Conservation (phyloP, 116 monocot species). For the Dioscorea cayenensis region DNA sequence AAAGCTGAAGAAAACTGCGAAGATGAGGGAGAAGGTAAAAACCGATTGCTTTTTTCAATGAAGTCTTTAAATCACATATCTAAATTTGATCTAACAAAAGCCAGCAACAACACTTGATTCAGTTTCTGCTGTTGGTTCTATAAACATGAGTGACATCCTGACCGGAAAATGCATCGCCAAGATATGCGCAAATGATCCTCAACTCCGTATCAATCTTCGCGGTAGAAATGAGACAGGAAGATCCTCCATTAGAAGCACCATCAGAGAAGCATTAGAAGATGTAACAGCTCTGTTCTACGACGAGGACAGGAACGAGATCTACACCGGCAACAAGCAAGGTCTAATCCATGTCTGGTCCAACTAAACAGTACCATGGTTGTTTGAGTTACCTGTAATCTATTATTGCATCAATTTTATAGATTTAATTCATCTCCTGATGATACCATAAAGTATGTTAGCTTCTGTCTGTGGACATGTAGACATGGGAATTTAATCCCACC, state of each 20-base stretch:
- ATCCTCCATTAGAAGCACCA: conserved; percentile 32
- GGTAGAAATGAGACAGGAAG: conserved; percentile 12
- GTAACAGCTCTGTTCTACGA: conserved; percentile 73
- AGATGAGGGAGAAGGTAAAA: conserved; percentile 47
- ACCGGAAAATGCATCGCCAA: conserved; percentile 52
- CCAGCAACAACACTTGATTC: not conserved
- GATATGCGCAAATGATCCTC: conserved; percentile 43
- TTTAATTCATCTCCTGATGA: not conserved
- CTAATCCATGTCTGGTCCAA: conserved; percentile 74
- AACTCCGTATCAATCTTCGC: conserved; percentile 36
- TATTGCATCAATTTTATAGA: not conserved
- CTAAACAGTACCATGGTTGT: conserved; percentile 13
- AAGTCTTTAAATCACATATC: not conserved
- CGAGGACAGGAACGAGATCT: conserved; percentile 72
- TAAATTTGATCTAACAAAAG: not conserved
- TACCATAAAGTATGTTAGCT: no score
- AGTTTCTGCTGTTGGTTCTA: conserved; percentile 34
- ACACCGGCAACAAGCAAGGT: conserved; percentile 69
- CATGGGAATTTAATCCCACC: no score
- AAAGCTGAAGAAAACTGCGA: conserved; percentile 53
- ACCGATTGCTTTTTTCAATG: not conserved
- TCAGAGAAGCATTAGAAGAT: conserved; percentile 49
- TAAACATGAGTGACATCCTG: conserved; percentile 61
- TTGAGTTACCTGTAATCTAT: not conserved
- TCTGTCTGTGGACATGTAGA: no score